A percentile compares a stretch with the other conserved stretches of the same genome.
Conservation (phyloP, 352 stramenopile genomes). For the Pythium phragmiticola region DNA sequence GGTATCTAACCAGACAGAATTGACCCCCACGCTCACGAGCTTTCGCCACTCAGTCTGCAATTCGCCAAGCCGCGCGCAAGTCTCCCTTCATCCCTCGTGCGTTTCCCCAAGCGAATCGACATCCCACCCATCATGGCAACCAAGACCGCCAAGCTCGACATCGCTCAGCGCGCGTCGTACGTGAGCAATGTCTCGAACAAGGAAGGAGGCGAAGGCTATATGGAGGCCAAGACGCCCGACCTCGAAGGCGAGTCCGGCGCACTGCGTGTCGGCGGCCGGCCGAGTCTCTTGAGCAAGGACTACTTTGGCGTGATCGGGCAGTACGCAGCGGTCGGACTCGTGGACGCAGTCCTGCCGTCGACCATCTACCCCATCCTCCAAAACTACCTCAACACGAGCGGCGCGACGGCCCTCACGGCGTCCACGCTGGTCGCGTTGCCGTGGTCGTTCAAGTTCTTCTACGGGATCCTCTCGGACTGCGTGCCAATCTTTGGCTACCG, state of each 20-base stretch:
- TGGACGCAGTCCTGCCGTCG: constrained; percentile 29
- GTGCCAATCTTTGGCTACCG: constrained; percentile 39
- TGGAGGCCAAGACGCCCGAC: constrained; percentile 28
- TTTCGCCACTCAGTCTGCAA: too few species aligned
- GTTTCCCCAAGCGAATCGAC: too few species aligned
- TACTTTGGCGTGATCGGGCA: constrained; percentile 31
- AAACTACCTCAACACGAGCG: constrained; percentile 28
- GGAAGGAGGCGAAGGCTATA: constrained; percentile 28
- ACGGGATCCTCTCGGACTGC: constrained; percentile 39
- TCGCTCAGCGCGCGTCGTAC: constrained; percentile 34
- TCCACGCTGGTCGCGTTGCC: constrained; percentile 18
- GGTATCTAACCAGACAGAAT: too few species aligned
- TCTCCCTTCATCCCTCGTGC: too few species aligned
- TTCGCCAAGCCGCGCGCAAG: too few species aligned
- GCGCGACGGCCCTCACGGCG: constrained; percentile 16
- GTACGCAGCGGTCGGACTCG: constrained; percentile 34
- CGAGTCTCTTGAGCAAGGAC: constrained; percentile 31
- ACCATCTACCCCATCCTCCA: constrained; percentile 38
- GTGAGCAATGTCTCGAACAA: constrained; percentile 32
- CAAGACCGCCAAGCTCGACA: constrained; percentile 12
- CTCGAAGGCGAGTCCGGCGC: constrained; percentile 28
- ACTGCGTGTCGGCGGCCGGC: constrained; percentile 34
- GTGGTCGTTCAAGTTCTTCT: constrained; percentile 35
- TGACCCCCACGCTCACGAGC: too few species aligned
- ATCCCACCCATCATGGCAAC: neutral